Percentiles rank a stretch among this genome's conserved stretches.
Conservation (phyloP, 176 grass and related monocot genomes). For the Avena insularis region DNA sequence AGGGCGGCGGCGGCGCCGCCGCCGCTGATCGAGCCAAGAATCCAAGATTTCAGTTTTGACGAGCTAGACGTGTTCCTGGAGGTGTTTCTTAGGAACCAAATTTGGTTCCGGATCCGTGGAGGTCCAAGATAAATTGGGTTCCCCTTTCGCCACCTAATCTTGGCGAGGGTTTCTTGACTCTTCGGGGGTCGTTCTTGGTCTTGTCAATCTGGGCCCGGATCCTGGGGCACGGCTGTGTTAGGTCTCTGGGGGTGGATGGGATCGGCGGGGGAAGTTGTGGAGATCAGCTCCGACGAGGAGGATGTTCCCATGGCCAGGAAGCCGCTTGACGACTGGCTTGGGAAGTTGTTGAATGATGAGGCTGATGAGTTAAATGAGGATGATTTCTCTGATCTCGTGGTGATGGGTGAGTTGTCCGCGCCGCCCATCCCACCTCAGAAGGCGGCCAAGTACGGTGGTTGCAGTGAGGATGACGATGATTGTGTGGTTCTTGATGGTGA, state of each 20-base stretch:
- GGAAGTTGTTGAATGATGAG: conserved; percentile 31
- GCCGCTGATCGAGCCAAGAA: conserved; percentile 28
- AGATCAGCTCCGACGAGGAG: conserved; percentile 97
- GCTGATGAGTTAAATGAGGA: conserved; percentile 26
- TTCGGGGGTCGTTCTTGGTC: background rate
- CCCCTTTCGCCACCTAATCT: conserved; percentile 36
- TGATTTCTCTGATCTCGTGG: conserved; percentile 63
- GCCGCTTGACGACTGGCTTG: conserved; percentile 39
- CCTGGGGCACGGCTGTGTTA: background rate
- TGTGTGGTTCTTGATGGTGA: conserved; percentile 77
- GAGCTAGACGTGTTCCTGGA: conserved; percentile 34
- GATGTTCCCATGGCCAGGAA: conserved; percentile 24
- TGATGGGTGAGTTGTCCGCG: conserved; percentile 58
- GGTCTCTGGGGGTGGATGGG: conserved; percentile 46
- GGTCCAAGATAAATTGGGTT: conserved; percentile 18
- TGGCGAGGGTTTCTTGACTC: conserved; percentile 35
- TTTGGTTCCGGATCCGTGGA: conserved; percentile 32
- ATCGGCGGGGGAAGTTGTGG: conserved; percentile 53
- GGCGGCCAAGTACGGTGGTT: conserved; percentile 32
- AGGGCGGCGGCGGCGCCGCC: background rate
- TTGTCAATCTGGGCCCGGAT: conserved; percentile 11
- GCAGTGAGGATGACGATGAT: conserved; percentile 63
- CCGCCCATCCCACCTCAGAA: conserved; percentile 38
- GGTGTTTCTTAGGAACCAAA: conserved; percentile 10
- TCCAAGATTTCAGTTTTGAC: conserved; percentile 24